phyloP scores from a whole-genome alignment of 345 rosid genomes.

The Salix suchowensis region DNA sequence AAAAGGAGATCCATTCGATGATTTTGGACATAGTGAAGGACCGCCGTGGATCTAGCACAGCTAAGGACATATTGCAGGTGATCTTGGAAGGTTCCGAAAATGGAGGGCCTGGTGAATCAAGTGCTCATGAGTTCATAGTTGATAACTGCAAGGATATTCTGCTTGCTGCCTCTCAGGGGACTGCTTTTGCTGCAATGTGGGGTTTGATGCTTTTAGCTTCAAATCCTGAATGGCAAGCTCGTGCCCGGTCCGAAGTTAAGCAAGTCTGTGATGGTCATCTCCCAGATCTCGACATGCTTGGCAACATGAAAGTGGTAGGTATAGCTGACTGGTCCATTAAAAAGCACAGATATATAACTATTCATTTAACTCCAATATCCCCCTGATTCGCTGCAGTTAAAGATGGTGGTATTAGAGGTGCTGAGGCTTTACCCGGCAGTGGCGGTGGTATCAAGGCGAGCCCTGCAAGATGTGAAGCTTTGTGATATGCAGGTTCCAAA shows the following conservation, averaged over 20 bases:
- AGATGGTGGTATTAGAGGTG: no score
- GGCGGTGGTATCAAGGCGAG: neutral
- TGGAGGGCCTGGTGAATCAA: no score
- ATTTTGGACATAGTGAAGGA: neutral
- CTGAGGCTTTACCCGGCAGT: no score
- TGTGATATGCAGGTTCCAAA: constrained; percentile 1
- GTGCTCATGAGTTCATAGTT: constrained; percentile 7
- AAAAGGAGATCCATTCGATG: neutral
- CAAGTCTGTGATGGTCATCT: neutral
- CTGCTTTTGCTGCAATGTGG: constrained; percentile 6
- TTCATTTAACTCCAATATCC: no score
- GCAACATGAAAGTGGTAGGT: constrained; percentile 5
- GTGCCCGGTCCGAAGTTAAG: constrained; percentile 1
- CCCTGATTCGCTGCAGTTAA: neutral
- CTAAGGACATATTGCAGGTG: no score
- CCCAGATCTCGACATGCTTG: neutral
- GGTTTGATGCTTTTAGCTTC: constrained; percentile 5
- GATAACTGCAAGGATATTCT: constrained; percentile 22
- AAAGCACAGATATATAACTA: neutral
- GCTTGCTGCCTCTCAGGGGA: constrained; percentile 7
- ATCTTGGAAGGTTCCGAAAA: no score
- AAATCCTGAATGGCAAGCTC: constrained; percentile 4
- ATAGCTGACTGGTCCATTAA: neutral
- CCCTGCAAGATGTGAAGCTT: constrained; percentile 10
- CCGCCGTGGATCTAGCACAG: no score